Percentiles rank a stretch among this genome's conserved stretches.
These are phyloP conservation scores for Carpinus fangiana DNA, from an alignment of 306 rosid genomes.

Conservation along the genomic window DNA sequence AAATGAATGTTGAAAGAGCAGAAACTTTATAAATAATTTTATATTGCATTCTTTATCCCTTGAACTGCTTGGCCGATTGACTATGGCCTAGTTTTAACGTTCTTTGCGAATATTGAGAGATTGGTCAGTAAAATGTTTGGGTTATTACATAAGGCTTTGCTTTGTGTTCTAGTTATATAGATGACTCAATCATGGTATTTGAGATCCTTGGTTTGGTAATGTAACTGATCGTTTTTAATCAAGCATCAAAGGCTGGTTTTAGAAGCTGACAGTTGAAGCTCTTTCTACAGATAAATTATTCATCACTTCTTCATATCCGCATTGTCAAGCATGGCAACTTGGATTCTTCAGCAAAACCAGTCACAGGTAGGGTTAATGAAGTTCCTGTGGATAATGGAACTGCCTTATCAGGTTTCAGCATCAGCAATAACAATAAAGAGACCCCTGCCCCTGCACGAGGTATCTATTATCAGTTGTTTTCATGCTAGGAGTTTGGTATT, in stretches of 20 bases:
- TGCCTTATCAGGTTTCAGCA: conserved; percentile 33
- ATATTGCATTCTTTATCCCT: background rate
- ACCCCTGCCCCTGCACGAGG: conserved; percentile 44
- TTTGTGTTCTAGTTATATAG: conserved; percentile 7
- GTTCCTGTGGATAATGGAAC: conserved; percentile 13
- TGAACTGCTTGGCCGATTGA: background rate
- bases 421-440: conserved; percentile 20
- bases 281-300: conserved; percentile 49
- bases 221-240: background rate
- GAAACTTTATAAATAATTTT: background rate
- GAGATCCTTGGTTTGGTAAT: background rate
- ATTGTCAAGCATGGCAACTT: conserved; percentile 39
- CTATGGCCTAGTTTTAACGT: background rate
- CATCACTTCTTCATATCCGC: conserved; percentile 52
- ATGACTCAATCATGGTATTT: background rate
- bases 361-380: conserved; percentile 6
- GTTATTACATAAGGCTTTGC: background rate
- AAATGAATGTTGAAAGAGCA: background rate
- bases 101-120: background rate
- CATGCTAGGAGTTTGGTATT: background rate
- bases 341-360: conserved; percentile 26
- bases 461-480: conserved; percentile 20
- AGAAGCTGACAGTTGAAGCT: conserved; percentile 26
- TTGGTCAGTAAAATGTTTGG: background rate
- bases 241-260: conserved; percentile 13